These are phyloP conservation scores for Polygonum aviculare DNA, from an alignment of 148 eudicot genomes.

Conservation along the genomic window DNA sequence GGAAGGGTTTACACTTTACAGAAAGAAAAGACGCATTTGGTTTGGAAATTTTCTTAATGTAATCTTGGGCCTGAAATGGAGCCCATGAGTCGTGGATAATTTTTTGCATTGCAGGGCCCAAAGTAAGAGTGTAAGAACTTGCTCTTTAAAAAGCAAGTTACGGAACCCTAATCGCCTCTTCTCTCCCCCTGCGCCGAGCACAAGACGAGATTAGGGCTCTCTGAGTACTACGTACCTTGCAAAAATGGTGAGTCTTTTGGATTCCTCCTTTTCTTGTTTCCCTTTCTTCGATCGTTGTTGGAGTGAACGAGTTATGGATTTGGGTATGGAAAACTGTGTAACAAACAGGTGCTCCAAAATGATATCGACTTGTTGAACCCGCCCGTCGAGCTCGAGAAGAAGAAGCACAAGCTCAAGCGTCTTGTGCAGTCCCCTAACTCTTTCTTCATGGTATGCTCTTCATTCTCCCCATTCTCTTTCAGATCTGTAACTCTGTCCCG, in stretches of 20 bases:
- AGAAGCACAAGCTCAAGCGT: slow-evolving; percentile 12
- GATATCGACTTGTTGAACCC: slow-evolving; percentile 14
- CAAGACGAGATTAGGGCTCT: not conserved
- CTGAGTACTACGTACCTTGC: not conserved
- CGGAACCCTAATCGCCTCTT: not conserved
- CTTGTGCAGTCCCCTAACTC: slow-evolving; percentile 13
- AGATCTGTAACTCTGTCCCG: not conserved
- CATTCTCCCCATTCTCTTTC: not conserved
- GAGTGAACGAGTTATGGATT: not conserved
- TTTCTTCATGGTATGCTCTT: slow-evolving; percentile 1
- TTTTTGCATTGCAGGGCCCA: not conserved
- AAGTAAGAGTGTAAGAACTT: not conserved
- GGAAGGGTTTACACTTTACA: too few relatives aligned
- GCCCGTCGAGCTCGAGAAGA: slow-evolving; percentile 12
- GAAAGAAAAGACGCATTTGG: too few relatives aligned
- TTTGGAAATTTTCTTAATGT: too few relatives aligned
- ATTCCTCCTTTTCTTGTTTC: not conserved
- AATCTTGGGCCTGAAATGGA: not conserved
- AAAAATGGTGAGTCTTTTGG: not conserved
- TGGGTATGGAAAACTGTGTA: not conserved
- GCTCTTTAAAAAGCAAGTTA: not conserved
- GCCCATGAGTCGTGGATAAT: not conserved
- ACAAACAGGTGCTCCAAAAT: slow-evolving; percentile 9
- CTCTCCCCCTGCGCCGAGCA: not conserved
- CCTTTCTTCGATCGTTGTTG: not conserved